phyloP scores from a whole-genome alignment of 306 rosid species.

The Vigna nakashimae region DNA sequence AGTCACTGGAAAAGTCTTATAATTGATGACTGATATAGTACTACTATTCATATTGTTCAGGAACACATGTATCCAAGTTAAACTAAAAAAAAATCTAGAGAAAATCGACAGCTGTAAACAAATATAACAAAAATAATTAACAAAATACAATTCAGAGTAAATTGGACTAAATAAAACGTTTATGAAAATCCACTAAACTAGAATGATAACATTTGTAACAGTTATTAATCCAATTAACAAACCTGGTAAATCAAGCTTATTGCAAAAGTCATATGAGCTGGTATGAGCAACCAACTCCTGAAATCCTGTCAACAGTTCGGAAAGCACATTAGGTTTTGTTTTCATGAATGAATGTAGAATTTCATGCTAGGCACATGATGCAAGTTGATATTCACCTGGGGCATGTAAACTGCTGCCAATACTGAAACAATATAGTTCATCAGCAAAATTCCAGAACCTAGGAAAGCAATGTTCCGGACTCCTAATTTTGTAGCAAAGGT shows the following conservation, averaged over 20 bases:
- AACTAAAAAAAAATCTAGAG: not conserved
- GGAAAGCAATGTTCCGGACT: constrained; percentile 85
- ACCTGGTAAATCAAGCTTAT: constrained; percentile 84
- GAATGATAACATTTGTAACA: constrained; percentile 1
- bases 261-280: constrained; percentile 75
- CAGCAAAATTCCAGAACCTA: constrained; percentile 92
- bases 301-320: constrained; percentile 72
- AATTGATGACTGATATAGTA: not conserved
- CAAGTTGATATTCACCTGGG: constrained; percentile 65
- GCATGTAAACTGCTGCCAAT: constrained; percentile 74
- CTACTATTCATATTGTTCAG: not conserved
- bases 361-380: constrained; percentile 23
- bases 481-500: constrained; percentile 96
- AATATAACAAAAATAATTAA: not conserved
- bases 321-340: constrained; percentile 23
- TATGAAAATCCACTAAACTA: constrained; percentile 28
- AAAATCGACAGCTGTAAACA: constrained; percentile 1
- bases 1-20: not conserved
- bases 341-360: constrained; percentile 10
- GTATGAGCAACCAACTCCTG: constrained; percentile 78
- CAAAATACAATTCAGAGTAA: constrained; percentile 15
- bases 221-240: constrained; percentile 35
- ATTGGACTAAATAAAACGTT: constrained; percentile 15
- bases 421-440: constrained; percentile 78
- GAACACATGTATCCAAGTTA: not conserved